phyloP scores from a whole-genome alignment of 164 flowering plant genomes.

The Magnolia officinalis region DNA sequence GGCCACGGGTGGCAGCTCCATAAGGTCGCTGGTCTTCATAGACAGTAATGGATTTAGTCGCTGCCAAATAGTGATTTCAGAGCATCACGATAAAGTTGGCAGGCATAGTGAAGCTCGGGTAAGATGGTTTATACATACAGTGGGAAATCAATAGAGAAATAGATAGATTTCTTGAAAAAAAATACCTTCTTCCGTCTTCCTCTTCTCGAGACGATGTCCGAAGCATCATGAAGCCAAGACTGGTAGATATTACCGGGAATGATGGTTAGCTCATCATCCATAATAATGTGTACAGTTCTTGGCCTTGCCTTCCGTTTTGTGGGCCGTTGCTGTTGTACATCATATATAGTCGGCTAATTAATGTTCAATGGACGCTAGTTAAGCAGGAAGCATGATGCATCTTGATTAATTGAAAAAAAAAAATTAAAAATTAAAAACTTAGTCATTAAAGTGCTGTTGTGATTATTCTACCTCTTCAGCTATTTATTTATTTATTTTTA shows the following conservation, averaged over 20 bases:
- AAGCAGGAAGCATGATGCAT: not conserved
- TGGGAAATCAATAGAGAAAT: not conserved
- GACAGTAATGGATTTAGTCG: constrained; percentile 17
- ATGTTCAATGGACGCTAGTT: not conserved
- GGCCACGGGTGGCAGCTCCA: constrained; percentile 64
- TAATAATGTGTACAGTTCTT: constrained; percentile 19
- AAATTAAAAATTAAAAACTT: too few relatives aligned
- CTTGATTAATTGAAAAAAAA: not conserved
- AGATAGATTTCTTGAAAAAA: not conserved
- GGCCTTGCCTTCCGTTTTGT: constrained; percentile 39
- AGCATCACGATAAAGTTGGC: not conserved
- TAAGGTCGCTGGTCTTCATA: constrained; percentile 47
- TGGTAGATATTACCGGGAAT: constrained; percentile 65
- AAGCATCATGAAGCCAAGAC: constrained; percentile 70
- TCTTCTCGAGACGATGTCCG: constrained; percentile 53
- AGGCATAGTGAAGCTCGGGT: too few relatives aligned
- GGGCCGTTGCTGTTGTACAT: constrained; percentile 28
- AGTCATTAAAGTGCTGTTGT: not conserved
- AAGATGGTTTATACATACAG: not conserved
- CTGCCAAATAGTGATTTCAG: constrained; percentile 20
- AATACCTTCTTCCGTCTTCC: constrained; percentile 58
- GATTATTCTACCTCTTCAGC: not conserved
- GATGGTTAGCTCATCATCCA: constrained; percentile 75
- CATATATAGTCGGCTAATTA: constrained; percentile 26
- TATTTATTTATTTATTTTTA: too few relatives aligned